Evolutionary conservation across 2,329 filamentous ascomycete genomes (phyloP), one percentile per base, ranked within the genome.

Genomic region (Hortaea sp.): DNA sequence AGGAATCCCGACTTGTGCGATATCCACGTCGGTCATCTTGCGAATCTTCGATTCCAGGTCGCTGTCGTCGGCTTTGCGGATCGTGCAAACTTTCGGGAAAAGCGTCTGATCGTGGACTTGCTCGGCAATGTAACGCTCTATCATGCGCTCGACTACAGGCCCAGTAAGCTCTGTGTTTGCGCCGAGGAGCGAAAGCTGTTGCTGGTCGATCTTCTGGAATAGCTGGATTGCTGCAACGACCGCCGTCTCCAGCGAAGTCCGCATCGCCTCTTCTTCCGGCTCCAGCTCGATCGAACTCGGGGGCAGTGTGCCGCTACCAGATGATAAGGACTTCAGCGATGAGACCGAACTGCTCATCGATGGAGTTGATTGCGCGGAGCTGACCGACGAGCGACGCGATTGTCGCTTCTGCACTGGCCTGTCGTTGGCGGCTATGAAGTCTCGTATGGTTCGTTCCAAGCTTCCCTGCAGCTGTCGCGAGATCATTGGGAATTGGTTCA

Each of bases 381-480:
- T 63, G 29, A 61, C 50, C 1, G 63, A 66, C 6, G 62, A 63
- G 27, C 61, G 51, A 37, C 62, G 53, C 6, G 63, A 64, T 42
- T 50, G 47, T 13, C 56, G 57, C 43, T 63, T 61, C 2, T 88
- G 88, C 5, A 94, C 66, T 5, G 88, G 88, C 59, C 85, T 88
- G 53, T 94, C 86, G 54, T 95, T 83, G 45, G 90, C 85, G 39
- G 79, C 79, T 5, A 81, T 83, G 63, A 98, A 97, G 57, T 97
- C 89, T 50, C 84, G 81, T 61, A 97, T 95, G 28, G 97, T 70
- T 58, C 82, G 83, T 60, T 98, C 90, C 31, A 98, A 68, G 0
- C 92, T 92, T 1, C 84, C 79, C 57, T 95, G 88, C 88, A 98
- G 95, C 66, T 98, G 92, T 49, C 87, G 79, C 27, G 89, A 88